Evolutionary conservation across 768 basidiomycete genomes (phyloP).

Genomic region (Suillus cothurnatus): DNA sequence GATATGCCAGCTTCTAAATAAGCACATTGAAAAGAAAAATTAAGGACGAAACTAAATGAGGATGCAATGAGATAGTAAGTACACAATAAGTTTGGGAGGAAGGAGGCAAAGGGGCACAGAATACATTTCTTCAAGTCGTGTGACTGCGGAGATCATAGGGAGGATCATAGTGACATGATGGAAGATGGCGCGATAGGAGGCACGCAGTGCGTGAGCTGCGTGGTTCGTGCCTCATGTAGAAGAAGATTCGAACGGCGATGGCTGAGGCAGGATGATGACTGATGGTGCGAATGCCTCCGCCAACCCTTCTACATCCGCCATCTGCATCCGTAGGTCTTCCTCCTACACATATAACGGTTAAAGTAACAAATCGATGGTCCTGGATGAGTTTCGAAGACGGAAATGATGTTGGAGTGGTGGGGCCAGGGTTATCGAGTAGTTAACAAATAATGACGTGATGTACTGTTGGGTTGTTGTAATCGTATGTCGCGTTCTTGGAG

Average conservation of each 20-base stretch:
- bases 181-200: not conserved
- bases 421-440: conserved; percentile 17
- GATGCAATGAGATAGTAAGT: conserved; percentile 7
- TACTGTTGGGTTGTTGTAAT: conserved; percentile 16
- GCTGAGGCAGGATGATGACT: not conserved
- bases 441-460: conserved; percentile 13
- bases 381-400: conserved; percentile 10
- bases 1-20: conserved; percentile 5
- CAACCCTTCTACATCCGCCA: conserved; percentile 14
- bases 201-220: not conserved
- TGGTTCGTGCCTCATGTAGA: conserved; percentile 2
- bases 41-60: conserved; percentile 2
- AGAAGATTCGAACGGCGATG: conserved; percentile 13
- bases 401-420: conserved; percentile 19
- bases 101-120: not conserved
- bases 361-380: conserved; percentile 24
- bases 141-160: not conserved
- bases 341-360: conserved; percentile 19
- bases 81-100: conserved; percentile 1
- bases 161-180: not conserved
- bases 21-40: not conserved
- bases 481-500: conserved; percentile 10
- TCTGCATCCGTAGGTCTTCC: not conserved
- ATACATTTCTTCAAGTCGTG: conserved; percentile 1
- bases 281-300: conserved; percentile 8